Base-by-base conservation (phyloP, 345 rosid genomes). In the Citrus unshiu region DNA sequence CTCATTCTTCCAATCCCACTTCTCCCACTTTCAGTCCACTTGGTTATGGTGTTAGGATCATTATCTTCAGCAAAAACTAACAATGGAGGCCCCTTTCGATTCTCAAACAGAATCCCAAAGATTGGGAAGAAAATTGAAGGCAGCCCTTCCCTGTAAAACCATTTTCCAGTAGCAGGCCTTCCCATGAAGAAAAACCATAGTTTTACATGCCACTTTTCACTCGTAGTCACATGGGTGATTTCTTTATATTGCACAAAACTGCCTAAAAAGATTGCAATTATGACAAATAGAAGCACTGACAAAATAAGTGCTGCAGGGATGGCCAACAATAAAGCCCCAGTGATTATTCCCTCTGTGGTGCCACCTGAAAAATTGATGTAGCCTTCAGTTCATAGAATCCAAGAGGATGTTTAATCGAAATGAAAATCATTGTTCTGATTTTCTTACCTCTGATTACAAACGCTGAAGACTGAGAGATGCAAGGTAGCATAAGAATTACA, bases 1-100 rank as follows among this genome's bases (percentile, higher is more conserved):
- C 85, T 84, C 89, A 84, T 84, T 80, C 89, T 83, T 61, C 89
- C 88, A 57, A 86, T 86, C 74, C 90, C 91, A 79, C 79, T 83
- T 73, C 60, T 85, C 39, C 77, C 78, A 51, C 89, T 83, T 76
- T 64, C 88, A 7, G 76, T 78, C 88, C 88, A 82, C 68, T 69
- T 84, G 8, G 87, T 82, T 12, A 79, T 43, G 61, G 80, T 79
- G 81, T 74, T 85, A 21, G 82, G 81, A 21, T 84, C 87, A 59
- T 79, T 79, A 72, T 86, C 86, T n/a, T 84, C 81, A 30, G 84
- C 81, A 34, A 78, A 70, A 64, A 87, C 79, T 34, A 71, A 85
- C 27, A 79, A 49, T 0, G 89, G 82, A 79, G 91, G 91, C 39
- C 91, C 91, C 79, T 83, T 89, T 19, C 60, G 82, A 68, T 84